phyloP scores from a whole-genome alignment of 192 early-diverging fungal species.

The Diversispora epigaea region DNA sequence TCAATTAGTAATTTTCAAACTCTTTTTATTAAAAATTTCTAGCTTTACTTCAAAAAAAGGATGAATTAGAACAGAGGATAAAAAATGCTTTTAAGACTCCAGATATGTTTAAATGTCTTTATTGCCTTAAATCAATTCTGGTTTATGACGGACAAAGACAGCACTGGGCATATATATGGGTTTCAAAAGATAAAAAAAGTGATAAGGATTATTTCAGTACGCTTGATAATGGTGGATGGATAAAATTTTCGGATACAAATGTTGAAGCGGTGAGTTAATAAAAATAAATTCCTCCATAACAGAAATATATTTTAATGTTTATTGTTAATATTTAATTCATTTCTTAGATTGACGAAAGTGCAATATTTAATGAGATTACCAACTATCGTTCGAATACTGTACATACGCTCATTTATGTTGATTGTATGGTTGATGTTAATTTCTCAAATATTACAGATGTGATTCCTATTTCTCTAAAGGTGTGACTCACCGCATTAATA shows the following conservation, averaged over 20 bases:
- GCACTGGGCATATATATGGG: slow-evolving; percentile 19
- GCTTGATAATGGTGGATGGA: slow-evolving; percentile 1
- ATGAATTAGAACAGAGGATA: background rate
- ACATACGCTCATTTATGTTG: slow-evolving; percentile 14
- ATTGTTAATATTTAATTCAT: background rate
- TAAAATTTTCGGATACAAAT: background rate
- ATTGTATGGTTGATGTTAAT: background rate
- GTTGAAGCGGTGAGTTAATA: background rate
- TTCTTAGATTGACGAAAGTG: background rate
- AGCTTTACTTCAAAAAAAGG: background rate
- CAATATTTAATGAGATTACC: background rate
- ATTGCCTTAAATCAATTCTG: slow-evolving; percentile 5
- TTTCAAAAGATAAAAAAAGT: background rate
- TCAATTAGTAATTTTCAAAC: background rate
- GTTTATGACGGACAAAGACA: background rate
- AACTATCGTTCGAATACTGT: background rate
- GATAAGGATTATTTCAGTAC: background rate
- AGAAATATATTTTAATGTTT: background rate
- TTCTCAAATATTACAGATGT: background rate
- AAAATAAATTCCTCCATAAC: background rate
- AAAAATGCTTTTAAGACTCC: slow-evolving; percentile 5
- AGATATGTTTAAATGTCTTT: slow-evolving; percentile 6
- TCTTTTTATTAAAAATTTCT: background rate
- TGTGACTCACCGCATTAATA: background rate
- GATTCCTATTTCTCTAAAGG: slow-evolving; percentile 8